Percentiles rank a stretch among this genome's conserved stretches.
These are phyloP conservation scores for Vitis riparia DNA, from an alignment of 164 flowering plant genomes.

Conservation along the genomic window DNA sequence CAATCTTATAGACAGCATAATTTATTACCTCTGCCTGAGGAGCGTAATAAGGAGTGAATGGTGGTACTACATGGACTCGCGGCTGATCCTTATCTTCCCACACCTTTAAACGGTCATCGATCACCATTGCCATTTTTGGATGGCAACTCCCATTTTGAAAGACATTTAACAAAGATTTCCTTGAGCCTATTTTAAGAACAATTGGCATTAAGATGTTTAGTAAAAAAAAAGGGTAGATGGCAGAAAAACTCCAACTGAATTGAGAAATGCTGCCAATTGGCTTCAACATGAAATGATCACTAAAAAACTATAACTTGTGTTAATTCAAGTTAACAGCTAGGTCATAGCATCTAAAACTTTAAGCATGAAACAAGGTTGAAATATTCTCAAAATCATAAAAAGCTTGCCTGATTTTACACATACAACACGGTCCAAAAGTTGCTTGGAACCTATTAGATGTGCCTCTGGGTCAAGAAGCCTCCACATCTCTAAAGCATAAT, in stretches of 20 bases:
- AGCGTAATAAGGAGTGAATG: conserved; percentile 94
- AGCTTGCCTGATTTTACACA: conserved; percentile 91
- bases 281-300: background rate
- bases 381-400: background rate
- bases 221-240: background rate
- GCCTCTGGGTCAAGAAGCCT: conserved; percentile 96
- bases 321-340: too few relatives aligned
- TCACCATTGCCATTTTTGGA: conserved; percentile 99
- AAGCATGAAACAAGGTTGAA: background rate
- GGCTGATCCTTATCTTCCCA: conserved; percentile 98
- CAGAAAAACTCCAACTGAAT: background rate
- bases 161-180: conserved; percentile 85
- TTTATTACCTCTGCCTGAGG: conserved; percentile 92
- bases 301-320: background rate
- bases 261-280: background rate
- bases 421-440: conserved; percentile 76
- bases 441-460: conserved; percentile 65
- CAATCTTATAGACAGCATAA: conserved; percentile 3
- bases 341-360: background rate
- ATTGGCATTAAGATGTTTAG: background rate
- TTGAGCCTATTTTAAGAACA: conserved; percentile 45
- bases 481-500: conserved; percentile 99
- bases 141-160: conserved; percentile 82
- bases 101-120: conserved; percentile 93
- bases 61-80: conserved; percentile 95